phyloP scores from a whole-genome alignment of 139 green algal species.

The Ostreobium quekettii region DNA sequence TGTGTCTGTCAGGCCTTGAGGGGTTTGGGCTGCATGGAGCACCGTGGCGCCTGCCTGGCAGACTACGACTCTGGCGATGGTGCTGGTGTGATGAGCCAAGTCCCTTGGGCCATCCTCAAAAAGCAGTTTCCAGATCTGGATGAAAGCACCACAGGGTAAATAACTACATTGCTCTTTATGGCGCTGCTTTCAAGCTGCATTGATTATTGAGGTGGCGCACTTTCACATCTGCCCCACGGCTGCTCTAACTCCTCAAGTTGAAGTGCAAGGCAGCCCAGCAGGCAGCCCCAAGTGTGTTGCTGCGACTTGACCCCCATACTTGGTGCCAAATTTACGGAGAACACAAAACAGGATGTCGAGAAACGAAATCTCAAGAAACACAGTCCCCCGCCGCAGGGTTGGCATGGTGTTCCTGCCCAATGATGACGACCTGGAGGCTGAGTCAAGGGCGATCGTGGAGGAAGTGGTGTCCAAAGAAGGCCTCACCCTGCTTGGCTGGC shows the following conservation, averaged over 20 bases:
- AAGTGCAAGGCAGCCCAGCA: background rate
- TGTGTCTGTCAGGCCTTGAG: slow-evolving; percentile 59
- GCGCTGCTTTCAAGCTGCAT: too few species aligned
- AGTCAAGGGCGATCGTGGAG: slow-evolving; percentile 66
- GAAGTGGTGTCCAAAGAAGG: slow-evolving; percentile 57
- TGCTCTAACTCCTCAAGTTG: background rate
- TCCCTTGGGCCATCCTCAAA: slow-evolving; percentile 92
- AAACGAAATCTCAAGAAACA: too few species aligned
- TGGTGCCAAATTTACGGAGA: too few species aligned
- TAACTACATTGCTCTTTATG: too few species aligned
- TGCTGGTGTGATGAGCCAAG: slow-evolving; percentile 92
- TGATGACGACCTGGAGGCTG: slow-evolving; percentile 60
- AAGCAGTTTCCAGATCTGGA: slow-evolving; percentile 56
- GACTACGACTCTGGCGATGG: slow-evolving; percentile 96
- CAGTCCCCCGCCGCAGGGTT: slow-evolving; percentile 49
- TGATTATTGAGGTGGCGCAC: too few species aligned
- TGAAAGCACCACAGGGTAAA: slow-evolving; percentile 55
- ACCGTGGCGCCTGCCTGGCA: slow-evolving; percentile 92
- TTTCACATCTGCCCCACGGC: too few species aligned
- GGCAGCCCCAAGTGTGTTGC: background rate
- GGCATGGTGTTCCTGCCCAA: slow-evolving; percentile 97
- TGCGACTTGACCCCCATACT: too few species aligned
- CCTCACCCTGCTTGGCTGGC: slow-evolving; percentile 83
- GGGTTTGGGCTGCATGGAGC: slow-evolving; percentile 98
- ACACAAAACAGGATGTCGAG: too few species aligned